These are phyloP conservation scores for Rosa multiflora DNA, from an alignment of 306 rosid genomes.

Conservation along the genomic window DNA sequence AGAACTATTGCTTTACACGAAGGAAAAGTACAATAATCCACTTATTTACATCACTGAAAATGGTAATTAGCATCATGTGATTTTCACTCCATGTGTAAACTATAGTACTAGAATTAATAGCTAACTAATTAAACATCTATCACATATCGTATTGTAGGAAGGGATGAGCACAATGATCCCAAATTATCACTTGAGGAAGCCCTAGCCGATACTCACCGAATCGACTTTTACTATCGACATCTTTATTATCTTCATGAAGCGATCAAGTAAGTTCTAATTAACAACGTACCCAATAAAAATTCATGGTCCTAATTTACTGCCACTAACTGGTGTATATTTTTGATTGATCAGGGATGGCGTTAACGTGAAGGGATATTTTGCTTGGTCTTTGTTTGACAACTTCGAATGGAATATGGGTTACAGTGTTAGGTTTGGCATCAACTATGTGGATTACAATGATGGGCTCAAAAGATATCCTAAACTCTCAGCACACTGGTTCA, in stretches of 20 bases:
- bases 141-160: constrained; percentile 11
- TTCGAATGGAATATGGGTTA: constrained; percentile 33
- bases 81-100: not conserved
- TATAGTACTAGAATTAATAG: too few relatives aligned
- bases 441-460: constrained; percentile 31
- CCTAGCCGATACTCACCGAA: constrained; percentile 26
- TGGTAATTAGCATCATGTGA: constrained; percentile 22
- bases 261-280: constrained; percentile 26
- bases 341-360: constrained; percentile 28
- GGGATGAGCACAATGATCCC: constrained; percentile 21
- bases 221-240: constrained; percentile 28
- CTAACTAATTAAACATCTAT: not conserved
- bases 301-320: not conserved
- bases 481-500: constrained; percentile 33
- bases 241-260: constrained; percentile 25
- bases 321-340: not conserved
- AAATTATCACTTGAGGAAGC: constrained; percentile 25
- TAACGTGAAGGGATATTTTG: constrained; percentile 36
- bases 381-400: constrained; percentile 39
- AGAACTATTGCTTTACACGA: constrained; percentile 30
- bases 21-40: constrained; percentile 34
- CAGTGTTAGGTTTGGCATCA: constrained; percentile 33
- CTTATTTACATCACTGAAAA: constrained; percentile 39
- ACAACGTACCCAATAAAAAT: not conserved
- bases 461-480: constrained; percentile 30